Evolutionary conservation across 2,329 filamentous ascomycete genomes (phyloP), one percentile per base, ranked within the genome.

Genomic region (Xylogone sp.): DNA sequence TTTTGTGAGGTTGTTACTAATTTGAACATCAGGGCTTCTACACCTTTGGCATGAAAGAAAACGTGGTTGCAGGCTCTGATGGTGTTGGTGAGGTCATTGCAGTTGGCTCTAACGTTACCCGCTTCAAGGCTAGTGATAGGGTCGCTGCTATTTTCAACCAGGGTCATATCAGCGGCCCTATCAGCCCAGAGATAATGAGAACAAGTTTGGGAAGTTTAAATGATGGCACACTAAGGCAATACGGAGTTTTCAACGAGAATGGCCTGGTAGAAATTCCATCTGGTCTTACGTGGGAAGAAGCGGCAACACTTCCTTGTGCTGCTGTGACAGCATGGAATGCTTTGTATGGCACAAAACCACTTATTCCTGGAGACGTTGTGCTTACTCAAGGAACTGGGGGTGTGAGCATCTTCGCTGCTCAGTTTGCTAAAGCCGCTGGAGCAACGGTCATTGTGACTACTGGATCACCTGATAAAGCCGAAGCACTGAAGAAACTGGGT

Each of bases 211-310:
- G 83, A 44, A 82, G 81, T 45, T 70, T 69, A 2, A 48, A 83
- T 1, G 60, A 71, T 2, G 77, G 77, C 12, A 72, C 73, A 0
- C 78, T 80, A n/a, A 69, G 70, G 3, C 68, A 75, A 51, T 74
- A 76, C 51, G 72, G 75, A 13, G 67, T 71, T 20, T 79, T 79
- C 57, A 70, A 72, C 4, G 74, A 74, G 63, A 67, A 87, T 45
- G 83, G 82, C 1, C 75, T 89, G 2, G 83, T 89, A 7, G 63
- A 68, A 39, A 75, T 80, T 61, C 86, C 86, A 0, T 58, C 63
- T 3, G 73, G 72, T 16, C 63, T 83, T 3, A 71, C 58, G 48
- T 73, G 69, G 43, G 53, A 69, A 1, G 77, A 82, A 53, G 75
- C 70, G 1, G 69, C 73, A 21, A 81, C 76, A 0, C 66, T 82